Evolutionary conservation across 2,329 filamentous ascomycete species (phyloP), one percentile per base, ranked within the genome.

Genomic region (Chaetomiaceae sp.): DNA sequence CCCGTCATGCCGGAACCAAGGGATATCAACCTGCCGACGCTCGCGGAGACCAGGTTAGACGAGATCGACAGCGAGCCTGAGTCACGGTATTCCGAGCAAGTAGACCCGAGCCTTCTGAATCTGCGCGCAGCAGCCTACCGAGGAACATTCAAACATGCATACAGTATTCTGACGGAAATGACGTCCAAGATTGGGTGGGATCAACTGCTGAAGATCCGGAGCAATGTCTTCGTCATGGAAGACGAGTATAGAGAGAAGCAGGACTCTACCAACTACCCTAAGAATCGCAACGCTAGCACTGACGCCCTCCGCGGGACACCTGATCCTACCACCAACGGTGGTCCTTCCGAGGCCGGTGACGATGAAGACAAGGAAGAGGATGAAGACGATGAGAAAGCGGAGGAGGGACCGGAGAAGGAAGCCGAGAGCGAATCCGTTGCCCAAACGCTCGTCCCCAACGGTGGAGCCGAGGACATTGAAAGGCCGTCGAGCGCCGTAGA

Each of bases 221-320:
- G 92, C 73, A 91, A 92, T 58, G 94, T 99, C 1, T 99, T 99
- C 63, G 94, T 99, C 44, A 99, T 99, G 94, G 94, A 99, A 69
- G 94, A 99, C 66, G 94, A 99, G 69, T 99, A 99, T 67, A 84
- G 94, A 52, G 94, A 97, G 72, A 89, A 88, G 70, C 84, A 88
- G 52, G 82, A 85, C 56, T 70, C 75, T 21, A 73, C 73, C 14
- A 65, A 70, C 41, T 72, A 70, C 49, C 65, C 73, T 54, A 69
- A 71, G 21, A 85, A 84, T 63, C 82, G 87, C 40, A 90, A 87
- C 67, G 81, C 90, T 44, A 94, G 90, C 73, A 89, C 86, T 40
- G 86, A 90, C 61, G 87, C 84, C 45, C 75, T 95, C 41, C 84
- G 85, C 53, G 85, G 86, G 40, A 85, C 85, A 23, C 86, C 88